Conservation (phyloP, 768 basidiomycete species). For the Megacollybia marginata region DNA sequence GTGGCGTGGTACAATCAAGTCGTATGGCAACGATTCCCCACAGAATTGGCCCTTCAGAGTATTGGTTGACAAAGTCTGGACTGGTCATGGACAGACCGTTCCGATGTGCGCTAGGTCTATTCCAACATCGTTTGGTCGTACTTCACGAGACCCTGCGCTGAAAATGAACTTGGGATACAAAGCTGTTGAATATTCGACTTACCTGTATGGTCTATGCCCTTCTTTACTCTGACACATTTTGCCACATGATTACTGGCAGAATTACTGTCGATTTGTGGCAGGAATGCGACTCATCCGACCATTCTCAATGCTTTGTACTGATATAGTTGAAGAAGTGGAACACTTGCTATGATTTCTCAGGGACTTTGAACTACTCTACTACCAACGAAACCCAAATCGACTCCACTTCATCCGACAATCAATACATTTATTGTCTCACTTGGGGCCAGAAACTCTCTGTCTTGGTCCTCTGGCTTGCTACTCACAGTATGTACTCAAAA, state of each 20-base stretch:
- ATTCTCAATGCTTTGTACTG: not conserved
- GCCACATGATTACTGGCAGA: conserved; percentile 3
- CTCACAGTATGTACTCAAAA: too few relatives aligned
- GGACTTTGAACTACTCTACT: too few relatives aligned
- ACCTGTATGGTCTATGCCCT: conserved; percentile 10
- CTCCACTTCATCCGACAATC: conserved; percentile 6
- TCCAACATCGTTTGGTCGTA: too few relatives aligned
- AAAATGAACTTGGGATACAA: conserved; percentile 19
- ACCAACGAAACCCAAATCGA: too few relatives aligned
- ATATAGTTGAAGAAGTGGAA: conserved; percentile 5
- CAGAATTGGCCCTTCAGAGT: too few relatives aligned
- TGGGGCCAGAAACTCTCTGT: conserved; percentile 1
- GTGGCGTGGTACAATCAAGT: conserved; percentile 16
- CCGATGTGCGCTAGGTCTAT: conserved; percentile 18
- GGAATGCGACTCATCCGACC: conserved; percentile 2
- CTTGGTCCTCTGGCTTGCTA: conserved; percentile 1
- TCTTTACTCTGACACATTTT: conserved; percentile 6
- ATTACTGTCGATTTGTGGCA: conserved; percentile 5
- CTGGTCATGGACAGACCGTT: conserved; percentile 12
- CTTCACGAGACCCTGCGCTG: conserved; percentile 23
- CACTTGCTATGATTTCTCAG: conserved; percentile 5
- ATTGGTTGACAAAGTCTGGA: too few relatives aligned
- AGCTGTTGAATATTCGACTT: conserved; percentile 8
- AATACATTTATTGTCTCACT: conserved; percentile 5
- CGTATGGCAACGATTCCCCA: conserved; percentile 13